Conservation (phyloP, 2,329 filamentous ascomycete species). For the Anthostomella pinea region DNA sequence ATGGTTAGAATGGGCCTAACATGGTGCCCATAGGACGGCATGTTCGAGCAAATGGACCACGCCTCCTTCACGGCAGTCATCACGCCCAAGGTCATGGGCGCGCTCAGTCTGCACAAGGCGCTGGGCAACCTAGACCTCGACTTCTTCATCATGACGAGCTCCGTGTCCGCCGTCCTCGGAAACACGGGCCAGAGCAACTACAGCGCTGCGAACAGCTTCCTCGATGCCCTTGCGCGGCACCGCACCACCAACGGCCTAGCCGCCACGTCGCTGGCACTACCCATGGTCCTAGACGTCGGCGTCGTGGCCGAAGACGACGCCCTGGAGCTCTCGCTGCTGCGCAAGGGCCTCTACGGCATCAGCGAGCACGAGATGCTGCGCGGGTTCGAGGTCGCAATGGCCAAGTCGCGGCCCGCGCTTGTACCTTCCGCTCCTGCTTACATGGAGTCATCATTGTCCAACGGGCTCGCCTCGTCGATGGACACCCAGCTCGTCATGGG, state of each 20-base stretch:
- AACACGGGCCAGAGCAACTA: slow-evolving; percentile 12
- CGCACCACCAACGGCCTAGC: slow-evolving; percentile 23
- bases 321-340: slow-evolving; percentile 9
- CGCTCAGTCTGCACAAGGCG: too few relatives aligned
- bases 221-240: slow-evolving; percentile 30
- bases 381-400: slow-evolving; percentile 16
- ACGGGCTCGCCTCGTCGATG: too few relatives aligned
- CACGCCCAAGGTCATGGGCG: slow-evolving; percentile 9
- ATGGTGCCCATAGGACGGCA: too few relatives aligned
- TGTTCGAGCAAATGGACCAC: too few relatives aligned
- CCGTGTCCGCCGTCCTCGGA: slow-evolving; percentile 10
- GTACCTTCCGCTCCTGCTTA: too few relatives aligned
- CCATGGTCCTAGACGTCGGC: slow-evolving; percentile 32
- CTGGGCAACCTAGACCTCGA: slow-evolving; percentile 6
- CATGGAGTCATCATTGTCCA: too few relatives aligned
- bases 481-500: too few relatives aligned
- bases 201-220: slow-evolving; percentile 29
- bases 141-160: slow-evolving; percentile 16
- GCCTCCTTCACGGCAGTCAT: too few relatives aligned
- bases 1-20: too few relatives aligned
- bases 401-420: too few relatives aligned
- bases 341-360: slow-evolving; percentile 18
- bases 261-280: slow-evolving; percentile 20
- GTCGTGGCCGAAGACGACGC: slow-evolving; percentile 25
- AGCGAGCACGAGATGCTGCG: slow-evolving; percentile 18